Evolutionary conservation across 371 early-diverging fungal species (phyloP).

Genomic region (Mucor velutinosus): DNA sequence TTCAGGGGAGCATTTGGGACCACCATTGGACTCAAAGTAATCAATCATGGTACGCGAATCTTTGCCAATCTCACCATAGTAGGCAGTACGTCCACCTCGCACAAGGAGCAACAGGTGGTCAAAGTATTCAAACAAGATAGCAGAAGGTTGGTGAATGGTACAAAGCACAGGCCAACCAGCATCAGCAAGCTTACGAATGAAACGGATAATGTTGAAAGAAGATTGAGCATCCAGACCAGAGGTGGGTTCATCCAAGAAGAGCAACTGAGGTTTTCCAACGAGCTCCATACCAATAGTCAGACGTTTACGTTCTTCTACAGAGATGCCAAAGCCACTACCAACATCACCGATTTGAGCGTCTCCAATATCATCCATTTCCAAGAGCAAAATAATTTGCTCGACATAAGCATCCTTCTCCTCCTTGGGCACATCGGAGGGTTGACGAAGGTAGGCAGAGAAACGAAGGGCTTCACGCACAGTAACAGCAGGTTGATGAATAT

Average conservation of each 20-base stretch:
- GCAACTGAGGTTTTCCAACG: slow-evolving; percentile 72
- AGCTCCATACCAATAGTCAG: slow-evolving; percentile 70
- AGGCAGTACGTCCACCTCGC: slow-evolving; percentile 63
- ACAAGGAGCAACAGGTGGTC: slow-evolving; percentile 69
- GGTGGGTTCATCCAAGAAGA: slow-evolving; percentile 83
- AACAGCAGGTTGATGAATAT: slow-evolving; percentile 69
- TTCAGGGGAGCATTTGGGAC: slow-evolving; percentile 44
- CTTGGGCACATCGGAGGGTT: slow-evolving; percentile 49
- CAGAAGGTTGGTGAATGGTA: slow-evolving; percentile 70
- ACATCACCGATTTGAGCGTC: slow-evolving; percentile 55
- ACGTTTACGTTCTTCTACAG: slow-evolving; percentile 67
- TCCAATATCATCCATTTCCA: slow-evolving; percentile 59
- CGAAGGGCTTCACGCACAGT: slow-evolving; percentile 66
- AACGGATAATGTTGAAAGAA: slow-evolving; percentile 64
- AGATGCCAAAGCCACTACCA: slow-evolving; percentile 46
- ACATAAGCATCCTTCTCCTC: slow-evolving; percentile 61
- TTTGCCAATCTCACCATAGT: slow-evolving; percentile 64
- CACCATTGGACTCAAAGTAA: slow-evolving; percentile 63
- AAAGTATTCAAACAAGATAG: slow-evolving; percentile 62
- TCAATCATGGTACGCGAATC: slow-evolving; percentile 50
- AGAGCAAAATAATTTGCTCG: slow-evolving; percentile 59
- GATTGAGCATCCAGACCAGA: slow-evolving; percentile 68
- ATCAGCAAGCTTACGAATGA: slow-evolving; percentile 61
- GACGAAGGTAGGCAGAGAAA: slow-evolving; percentile 68
- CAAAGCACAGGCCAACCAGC: slow-evolving; percentile 60